Evolutionary conservation across 148 eudicot species (phyloP).

Genomic region (Amaranthus cruentus): DNA sequence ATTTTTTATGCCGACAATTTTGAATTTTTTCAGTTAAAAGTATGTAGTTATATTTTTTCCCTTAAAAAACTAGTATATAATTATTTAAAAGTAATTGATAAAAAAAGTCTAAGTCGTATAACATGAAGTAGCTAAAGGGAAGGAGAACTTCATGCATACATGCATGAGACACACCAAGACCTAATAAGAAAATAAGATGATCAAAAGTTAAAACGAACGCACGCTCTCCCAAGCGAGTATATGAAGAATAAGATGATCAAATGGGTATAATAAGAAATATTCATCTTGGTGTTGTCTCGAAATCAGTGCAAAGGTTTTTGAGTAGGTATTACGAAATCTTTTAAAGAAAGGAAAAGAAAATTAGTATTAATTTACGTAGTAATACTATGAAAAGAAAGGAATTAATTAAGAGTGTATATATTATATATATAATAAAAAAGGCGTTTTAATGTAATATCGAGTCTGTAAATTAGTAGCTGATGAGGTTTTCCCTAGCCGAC

Average conservation of each 20-base stretch:
- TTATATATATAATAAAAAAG: too few relatives aligned
- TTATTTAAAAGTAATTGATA: too few relatives aligned
- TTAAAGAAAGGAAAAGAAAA: neutral
- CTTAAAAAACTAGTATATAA: too few relatives aligned
- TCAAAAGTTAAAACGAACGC: slow-evolving; percentile 10
- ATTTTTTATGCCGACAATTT: too few relatives aligned
- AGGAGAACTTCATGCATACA: neutral
- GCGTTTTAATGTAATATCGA: too few relatives aligned
- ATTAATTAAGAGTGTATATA: too few relatives aligned
- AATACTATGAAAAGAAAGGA: slow-evolving; percentile 10
- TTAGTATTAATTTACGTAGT: neutral
- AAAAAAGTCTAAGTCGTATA: too few relatives aligned
- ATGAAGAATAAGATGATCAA: slow-evolving; percentile 15
- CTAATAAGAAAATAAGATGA: neutral
- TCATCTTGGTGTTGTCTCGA: slow-evolving; percentile 9
- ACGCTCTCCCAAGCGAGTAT: slow-evolving; percentile 1
- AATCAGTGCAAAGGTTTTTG: slow-evolving; percentile 14
- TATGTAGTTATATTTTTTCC: too few relatives aligned
- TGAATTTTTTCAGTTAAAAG: too few relatives aligned
- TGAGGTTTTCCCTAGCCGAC: slow-evolving; percentile 40
- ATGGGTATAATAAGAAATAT: too few relatives aligned
- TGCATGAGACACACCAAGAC: neutral
- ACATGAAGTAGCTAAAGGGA: too few relatives aligned
- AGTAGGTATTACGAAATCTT: slow-evolving; percentile 9
- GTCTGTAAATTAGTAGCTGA: neutral